Evolutionary conservation across 805 yeast species (phyloP).

Genomic region (Yarrowia phangngaensis): DNA sequence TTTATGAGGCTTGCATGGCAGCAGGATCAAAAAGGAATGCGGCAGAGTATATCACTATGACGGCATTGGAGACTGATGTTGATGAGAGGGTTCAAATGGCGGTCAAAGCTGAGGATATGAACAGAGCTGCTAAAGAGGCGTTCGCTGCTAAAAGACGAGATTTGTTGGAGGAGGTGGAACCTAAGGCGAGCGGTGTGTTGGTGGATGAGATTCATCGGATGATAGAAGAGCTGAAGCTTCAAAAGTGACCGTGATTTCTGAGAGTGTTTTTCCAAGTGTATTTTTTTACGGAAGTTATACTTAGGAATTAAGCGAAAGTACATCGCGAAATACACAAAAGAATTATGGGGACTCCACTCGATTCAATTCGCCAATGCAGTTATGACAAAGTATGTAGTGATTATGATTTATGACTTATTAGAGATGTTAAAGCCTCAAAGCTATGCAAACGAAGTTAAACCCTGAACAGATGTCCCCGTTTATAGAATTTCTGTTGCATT

Average conservation of each 20-base stretch:
- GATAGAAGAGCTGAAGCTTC: constrained; percentile 25
- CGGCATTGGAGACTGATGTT: constrained; percentile 44
- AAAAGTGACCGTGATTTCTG: not conserved
- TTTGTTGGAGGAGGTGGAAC: constrained; percentile 30
- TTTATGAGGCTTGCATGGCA: constrained; percentile 52
- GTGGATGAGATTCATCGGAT: constrained; percentile 28
- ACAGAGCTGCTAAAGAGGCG: constrained; percentile 38
- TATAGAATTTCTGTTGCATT: too few relatives aligned
- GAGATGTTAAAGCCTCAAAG: too few relatives aligned
- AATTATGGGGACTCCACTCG: not conserved
- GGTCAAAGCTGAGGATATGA: constrained; percentile 49
- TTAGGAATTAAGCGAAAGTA: too few relatives aligned
- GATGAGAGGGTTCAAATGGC: constrained; percentile 50
- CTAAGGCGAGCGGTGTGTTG: constrained; percentile 29
- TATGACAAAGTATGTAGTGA: too few relatives aligned
- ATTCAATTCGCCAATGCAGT: too few relatives aligned
- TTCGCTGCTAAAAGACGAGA: constrained; percentile 33
- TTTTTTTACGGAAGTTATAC: too few relatives aligned
- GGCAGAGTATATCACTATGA: constrained; percentile 53
- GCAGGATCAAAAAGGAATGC: constrained; percentile 60
- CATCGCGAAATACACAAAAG: not conserved
- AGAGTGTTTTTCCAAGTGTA: too few relatives aligned
- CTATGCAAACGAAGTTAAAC: too few relatives aligned
- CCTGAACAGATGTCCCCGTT: too few relatives aligned
- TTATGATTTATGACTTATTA: too few relatives aligned